Evolutionary conservation across 768 basidiomycete species (phyloP).

Genomic region (Dacryopinax primogenitus): DNA sequence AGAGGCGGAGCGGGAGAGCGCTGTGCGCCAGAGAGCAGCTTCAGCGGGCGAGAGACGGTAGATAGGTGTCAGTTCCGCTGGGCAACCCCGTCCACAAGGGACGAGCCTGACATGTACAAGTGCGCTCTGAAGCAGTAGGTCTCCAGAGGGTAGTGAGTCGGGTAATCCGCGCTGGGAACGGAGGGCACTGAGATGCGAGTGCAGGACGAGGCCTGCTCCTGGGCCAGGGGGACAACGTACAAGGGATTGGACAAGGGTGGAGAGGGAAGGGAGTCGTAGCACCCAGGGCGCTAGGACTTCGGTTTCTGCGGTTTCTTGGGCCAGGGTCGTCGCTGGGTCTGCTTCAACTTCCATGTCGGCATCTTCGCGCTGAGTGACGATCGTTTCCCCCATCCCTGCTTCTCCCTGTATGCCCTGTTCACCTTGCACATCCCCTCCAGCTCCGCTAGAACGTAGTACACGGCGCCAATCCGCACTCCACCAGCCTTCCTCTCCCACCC

Average conservation of each 20-base stretch:
- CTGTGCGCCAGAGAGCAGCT: constrained; percentile 33
- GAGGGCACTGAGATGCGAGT: constrained; percentile 44
- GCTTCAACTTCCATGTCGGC: not conserved
- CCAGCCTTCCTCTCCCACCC: constrained; percentile 60
- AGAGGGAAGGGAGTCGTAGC: constrained; percentile 44
- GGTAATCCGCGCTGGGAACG: constrained; percentile 43
- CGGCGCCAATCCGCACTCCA: constrained; percentile 70
- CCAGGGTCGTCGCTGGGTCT: too few relatives aligned
- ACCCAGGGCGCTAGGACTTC: constrained; percentile 62
- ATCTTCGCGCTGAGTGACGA: not conserved
- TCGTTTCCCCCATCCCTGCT: constrained; percentile 28
- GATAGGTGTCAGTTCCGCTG: constrained; percentile 60
- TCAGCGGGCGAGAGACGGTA: constrained; percentile 50
- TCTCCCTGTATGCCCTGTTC: constrained; percentile 14
- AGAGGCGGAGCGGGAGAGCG: constrained; percentile 11
- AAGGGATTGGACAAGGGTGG: constrained; percentile 34
- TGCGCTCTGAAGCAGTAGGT: constrained; percentile 44
- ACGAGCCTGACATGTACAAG: constrained; percentile 53
- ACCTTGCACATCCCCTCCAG: constrained; percentile 39
- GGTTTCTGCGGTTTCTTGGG: too few relatives aligned
- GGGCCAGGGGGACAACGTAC: constrained; percentile 29
- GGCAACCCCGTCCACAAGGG: constrained; percentile 54
- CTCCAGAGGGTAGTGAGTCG: constrained; percentile 31
- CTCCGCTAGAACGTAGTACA: too few relatives aligned
- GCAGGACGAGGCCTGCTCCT: constrained; percentile 33